phyloP scores from a whole-genome alignment of 1,139 yeast species.

The Candida sanyaensis region DNA sequence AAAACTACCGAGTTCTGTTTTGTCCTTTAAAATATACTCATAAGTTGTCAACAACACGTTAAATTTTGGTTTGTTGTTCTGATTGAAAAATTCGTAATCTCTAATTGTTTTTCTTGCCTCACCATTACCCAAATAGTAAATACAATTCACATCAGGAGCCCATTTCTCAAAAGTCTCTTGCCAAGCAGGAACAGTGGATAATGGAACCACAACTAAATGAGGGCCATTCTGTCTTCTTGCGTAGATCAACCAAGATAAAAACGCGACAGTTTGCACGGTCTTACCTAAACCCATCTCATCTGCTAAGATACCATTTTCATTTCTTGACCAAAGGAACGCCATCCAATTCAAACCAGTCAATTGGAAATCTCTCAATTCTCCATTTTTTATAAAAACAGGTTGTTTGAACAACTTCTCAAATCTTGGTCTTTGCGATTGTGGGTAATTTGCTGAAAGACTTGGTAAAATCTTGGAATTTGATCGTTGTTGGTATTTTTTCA shows the following conservation, averaged over 20 bases:
- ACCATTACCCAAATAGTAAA: constrained; percentile 91
- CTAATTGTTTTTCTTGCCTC: constrained; percentile 80
- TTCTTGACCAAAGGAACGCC: constrained; percentile 98
- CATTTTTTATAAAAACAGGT: constrained; percentile 88
- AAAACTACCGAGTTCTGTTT: constrained; percentile 73
- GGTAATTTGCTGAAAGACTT: constrained; percentile 74
- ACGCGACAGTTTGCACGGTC: constrained; percentile 95
- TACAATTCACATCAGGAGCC: constrained; percentile 95
- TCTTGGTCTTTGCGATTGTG: constrained; percentile 70
- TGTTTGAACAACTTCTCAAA: constrained; percentile 86
- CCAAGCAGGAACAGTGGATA: constrained; percentile 98
- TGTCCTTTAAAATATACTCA: constrained; percentile 91
- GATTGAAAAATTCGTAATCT: constrained; percentile 77
- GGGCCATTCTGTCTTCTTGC: constrained; percentile 98
- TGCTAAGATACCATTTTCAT: constrained; percentile 96
- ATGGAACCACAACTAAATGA: constrained; percentile 91
- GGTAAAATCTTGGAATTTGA: constrained; percentile 85
- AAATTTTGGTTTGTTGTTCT: constrained; percentile 73
- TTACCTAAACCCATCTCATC: constrained; percentile 99
- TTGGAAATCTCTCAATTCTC: constrained; percentile 95
- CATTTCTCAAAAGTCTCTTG: constrained; percentile 97
- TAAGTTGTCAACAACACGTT: constrained; percentile 89
- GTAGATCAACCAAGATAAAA: constrained; percentile 89
- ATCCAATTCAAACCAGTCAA: constrained; percentile 98
- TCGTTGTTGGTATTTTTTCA: constrained; percentile 79